Percentiles rank a stretch among this genome's conserved stretches.
Conservation (phyloP, 768 basidiomycete genomes). For the Suillus occidentalis region DNA sequence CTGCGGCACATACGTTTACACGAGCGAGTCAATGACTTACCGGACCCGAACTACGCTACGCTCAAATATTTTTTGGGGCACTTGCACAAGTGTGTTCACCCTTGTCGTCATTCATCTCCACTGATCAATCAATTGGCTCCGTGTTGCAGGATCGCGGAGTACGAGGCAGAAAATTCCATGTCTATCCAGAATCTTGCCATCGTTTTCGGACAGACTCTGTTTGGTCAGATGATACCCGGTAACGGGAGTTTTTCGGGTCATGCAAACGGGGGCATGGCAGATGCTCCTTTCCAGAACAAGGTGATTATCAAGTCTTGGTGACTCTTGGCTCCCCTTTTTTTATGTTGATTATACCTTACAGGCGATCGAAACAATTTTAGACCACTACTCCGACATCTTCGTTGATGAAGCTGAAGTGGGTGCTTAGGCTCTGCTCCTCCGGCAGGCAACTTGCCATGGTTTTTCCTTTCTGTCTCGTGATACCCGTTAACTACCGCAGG, state of each 20-base stretch:
- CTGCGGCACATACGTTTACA: constrained; percentile 94
- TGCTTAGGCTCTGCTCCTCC: constrained; percentile 16
- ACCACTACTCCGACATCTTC: constrained; percentile 95
- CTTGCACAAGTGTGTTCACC: constrained; percentile 67
- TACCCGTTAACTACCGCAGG: constrained; percentile 21
- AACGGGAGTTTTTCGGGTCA: constrained; percentile 45
- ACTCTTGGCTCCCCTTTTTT: background rate
- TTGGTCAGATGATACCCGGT: constrained; percentile 62
- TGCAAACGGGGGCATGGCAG: constrained; percentile 58
- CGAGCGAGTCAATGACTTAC: constrained; percentile 95
- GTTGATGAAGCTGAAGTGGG: constrained; percentile 76
- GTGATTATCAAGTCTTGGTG: constrained; percentile 33
- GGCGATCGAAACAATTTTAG: constrained; percentile 95
- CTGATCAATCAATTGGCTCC: background rate
- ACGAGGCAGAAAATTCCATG: constrained; percentile 86
- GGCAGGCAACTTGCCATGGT: constrained; percentile 14
- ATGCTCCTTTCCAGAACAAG: constrained; percentile 72
- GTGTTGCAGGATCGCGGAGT: constrained; percentile 64
- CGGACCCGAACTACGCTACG: constrained; percentile 98
- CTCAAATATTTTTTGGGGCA: constrained; percentile 95
- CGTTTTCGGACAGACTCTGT: constrained; percentile 97
- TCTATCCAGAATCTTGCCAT: constrained; percentile 90
- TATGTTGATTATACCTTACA: constrained; percentile 31
- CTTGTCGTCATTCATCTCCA: background rate
- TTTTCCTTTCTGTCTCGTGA: constrained; percentile 26